Base-by-base conservation (phyloP, 176 grass and related monocot genomes). In the Leersia perrieri region DNA sequence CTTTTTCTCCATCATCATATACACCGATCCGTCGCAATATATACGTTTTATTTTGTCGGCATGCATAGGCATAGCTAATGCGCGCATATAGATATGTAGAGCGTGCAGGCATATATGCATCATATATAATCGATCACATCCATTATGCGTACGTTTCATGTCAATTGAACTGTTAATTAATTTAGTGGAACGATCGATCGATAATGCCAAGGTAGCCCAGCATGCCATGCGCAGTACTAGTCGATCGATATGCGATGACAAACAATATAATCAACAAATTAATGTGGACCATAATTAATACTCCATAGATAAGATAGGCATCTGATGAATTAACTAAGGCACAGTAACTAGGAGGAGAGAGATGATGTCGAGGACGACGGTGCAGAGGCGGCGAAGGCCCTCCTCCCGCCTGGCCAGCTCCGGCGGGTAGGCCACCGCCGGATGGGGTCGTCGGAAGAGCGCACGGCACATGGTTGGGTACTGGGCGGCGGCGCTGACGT, bases 361-460 rank as follows among this genome's bases (percentile, higher is more conserved):
- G 55, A 97, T 94, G 77, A 97, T 97, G 57, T 97, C 94, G 53
- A 92, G 68, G 36, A 73, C 63, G 47, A 94, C 64, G 45, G 85
- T 94, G 87, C 91, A 97, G 51, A 97, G 85, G 16, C 39, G 88
- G 28, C 83, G 80, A 45, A 97, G 79, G 33, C 38, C 82, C 58
- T 92, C 82, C 82, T 92, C 89, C 20, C 92, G 72, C 53, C 33
- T 77, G 0, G 73, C 88, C 47, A 97, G 60, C 69, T 89, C 92
- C 39, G 66, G 0, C 20, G 92, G 92, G 85, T 94, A 97, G 22
- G 60, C 31, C 65, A 38, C 20, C 40, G 30, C 34, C 25, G 60
- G 82, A n/a, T 23, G 35, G n/a, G 63, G 10, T 29, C 67, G 73
- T 47, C 73, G 75, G 85, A 97, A 92, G 18, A 94, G 72, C 32